These are phyloP conservation scores for Ascochyta pisi DNA, from an alignment of 2,329 filamentous ascomycete species.

Conservation along the genomic window DNA sequence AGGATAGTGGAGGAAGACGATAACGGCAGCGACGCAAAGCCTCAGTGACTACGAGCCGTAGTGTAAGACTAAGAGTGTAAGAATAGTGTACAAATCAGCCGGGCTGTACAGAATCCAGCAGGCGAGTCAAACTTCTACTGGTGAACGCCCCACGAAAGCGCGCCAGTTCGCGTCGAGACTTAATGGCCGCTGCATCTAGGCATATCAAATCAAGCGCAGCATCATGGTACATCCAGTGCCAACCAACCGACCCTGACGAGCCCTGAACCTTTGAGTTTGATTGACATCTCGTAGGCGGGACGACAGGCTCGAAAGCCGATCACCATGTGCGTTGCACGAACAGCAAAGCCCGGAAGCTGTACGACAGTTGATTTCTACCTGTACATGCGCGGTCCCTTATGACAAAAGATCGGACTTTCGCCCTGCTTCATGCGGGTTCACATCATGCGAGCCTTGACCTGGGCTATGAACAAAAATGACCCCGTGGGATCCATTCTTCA, in stretches of 20 bases:
- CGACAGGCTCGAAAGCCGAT: background rate
- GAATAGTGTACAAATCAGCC: slow-evolving; percentile 31
- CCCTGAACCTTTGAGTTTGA: background rate
- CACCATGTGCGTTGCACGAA: background rate
- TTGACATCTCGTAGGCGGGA: background rate
- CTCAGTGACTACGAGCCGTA: slow-evolving; percentile 28
- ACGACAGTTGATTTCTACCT: background rate
- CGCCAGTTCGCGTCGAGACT: background rate
- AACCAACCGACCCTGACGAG: background rate
- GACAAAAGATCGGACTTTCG: background rate
- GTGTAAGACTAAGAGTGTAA: slow-evolving; percentile 24
- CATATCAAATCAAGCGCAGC: slow-evolving; percentile 9
- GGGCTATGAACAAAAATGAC: background rate
- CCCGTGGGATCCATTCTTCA: background rate
- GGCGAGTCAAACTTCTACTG: background rate
- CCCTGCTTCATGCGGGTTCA: background rate
- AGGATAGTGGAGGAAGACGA: slow-evolving; percentile 37
- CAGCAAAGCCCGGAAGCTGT: background rate
- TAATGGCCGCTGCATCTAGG: slow-evolving; percentile 4
- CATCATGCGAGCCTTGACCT: background rate
- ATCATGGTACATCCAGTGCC: background rate
- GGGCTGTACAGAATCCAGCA: background rate
- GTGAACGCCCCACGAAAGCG: background rate
- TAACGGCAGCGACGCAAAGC: slow-evolving; percentile 14
- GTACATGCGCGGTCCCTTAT: background rate